Evolutionary conservation across 768 basidiomycete species (phyloP).

Genomic region (Suillus luteus): DNA sequence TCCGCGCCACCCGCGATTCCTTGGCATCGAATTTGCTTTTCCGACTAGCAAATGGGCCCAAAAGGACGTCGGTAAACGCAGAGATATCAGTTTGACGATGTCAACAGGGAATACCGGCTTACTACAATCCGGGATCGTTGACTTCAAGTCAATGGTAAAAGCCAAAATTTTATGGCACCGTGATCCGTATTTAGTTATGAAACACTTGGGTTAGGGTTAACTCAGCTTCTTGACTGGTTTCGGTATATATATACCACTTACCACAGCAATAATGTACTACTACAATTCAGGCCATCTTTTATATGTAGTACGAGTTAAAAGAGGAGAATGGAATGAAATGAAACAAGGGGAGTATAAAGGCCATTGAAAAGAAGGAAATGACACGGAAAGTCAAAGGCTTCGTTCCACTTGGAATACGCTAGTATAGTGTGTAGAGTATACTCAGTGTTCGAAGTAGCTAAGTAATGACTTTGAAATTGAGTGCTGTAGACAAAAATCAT

Average conservation of each 20-base stretch:
- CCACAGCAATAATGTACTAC: not conserved
- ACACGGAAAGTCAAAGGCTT: no score
- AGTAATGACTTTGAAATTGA: no score
- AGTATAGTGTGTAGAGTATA: no score
- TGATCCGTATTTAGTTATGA: not conserved
- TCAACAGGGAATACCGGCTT: not conserved
- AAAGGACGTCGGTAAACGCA: not conserved
- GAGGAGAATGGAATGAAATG: not conserved
- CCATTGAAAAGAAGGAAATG: no score
- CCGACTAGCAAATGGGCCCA: not conserved
- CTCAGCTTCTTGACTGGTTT: no score
- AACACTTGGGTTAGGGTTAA: not conserved
- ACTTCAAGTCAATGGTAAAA: not conserved
- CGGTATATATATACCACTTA: no score
- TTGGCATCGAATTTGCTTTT: not conserved
- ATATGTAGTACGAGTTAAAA: not conserved
- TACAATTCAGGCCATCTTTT: not conserved
- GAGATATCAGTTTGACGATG: slow-evolving; percentile 1
- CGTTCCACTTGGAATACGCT: no score
- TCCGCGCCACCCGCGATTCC: not conserved
- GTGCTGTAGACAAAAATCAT: no score
- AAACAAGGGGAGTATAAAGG: not conserved
- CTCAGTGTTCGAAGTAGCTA: no score
- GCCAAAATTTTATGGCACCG: not conserved
- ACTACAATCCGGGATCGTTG: not conserved